A percentile compares a stretch with the other conserved stretches of the same genome.
Conservation (phyloP, 2,329 filamentous ascomycete genomes). For the Ophiostoma novo-ulmi region DNA sequence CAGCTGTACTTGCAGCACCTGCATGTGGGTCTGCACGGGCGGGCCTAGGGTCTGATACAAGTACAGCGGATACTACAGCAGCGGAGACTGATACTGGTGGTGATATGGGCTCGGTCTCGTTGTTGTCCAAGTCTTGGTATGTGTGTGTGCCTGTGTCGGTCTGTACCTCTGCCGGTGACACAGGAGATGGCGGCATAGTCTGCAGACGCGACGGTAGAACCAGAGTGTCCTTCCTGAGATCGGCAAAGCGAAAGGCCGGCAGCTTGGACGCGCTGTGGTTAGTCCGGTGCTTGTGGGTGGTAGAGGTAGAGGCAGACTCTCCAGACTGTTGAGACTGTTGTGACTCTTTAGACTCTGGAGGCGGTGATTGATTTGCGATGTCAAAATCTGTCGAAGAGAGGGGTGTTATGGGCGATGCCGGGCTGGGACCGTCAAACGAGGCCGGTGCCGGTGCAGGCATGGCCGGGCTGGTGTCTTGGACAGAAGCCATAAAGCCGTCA, state of each 20-base stretch:
- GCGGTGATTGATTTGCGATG: not conserved
- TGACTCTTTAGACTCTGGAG: not conserved
- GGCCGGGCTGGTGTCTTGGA: not conserved
- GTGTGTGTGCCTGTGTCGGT: not conserved
- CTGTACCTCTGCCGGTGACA: conserved; percentile 32
- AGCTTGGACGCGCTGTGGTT: conserved; percentile 53
- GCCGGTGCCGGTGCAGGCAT: conserved; percentile 1
- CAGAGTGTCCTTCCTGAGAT: conserved; percentile 40
- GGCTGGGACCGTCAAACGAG: not conserved
- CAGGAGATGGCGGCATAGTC: conserved; percentile 39
- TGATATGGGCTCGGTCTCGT: conserved; percentile 7
- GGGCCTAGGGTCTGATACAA: conserved; percentile 17
- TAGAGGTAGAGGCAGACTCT: not conserved
- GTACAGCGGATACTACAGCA: conserved; percentile 14
- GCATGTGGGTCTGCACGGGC: conserved; percentile 13
- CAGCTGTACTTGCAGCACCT: not conserved
- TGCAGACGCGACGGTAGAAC: conserved; percentile 35
- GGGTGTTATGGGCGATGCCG: conserved; percentile 1
- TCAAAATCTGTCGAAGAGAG: not conserved
- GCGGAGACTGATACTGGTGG: not conserved
- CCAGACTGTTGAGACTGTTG: not conserved
- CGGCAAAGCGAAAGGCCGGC: conserved; percentile 51
- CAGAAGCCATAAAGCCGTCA: not conserved
- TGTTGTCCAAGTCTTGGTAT: not conserved
- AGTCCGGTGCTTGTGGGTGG: conserved; percentile 40